Evolutionary conservation across 164 flowering plant species (phyloP).

Genomic region (Kingdonia uniflora): DNA sequence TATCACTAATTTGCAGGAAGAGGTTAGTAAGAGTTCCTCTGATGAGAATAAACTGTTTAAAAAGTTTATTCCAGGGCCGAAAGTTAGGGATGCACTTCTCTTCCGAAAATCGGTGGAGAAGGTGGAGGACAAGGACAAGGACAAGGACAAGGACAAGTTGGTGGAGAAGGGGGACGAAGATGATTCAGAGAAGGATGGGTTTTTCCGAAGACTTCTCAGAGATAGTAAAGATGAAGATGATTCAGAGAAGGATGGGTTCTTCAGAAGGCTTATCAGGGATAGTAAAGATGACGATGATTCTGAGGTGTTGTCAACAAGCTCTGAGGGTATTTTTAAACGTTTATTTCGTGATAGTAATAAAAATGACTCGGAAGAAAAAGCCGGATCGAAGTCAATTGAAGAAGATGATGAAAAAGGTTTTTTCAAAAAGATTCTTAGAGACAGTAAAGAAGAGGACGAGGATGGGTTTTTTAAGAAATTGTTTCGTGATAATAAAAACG

Average conservation of each 20-base stretch:
- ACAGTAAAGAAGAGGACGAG: slow-evolving; percentile 57
- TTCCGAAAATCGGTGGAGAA: slow-evolving; percentile 32
- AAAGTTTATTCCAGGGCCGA: slow-evolving; percentile 30
- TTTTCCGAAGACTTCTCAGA: slow-evolving; percentile 30
- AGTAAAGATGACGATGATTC: slow-evolving; percentile 47
- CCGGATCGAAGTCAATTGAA: slow-evolving; percentile 2
- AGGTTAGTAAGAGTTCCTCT: slow-evolving; percentile 35
- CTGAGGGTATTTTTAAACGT: slow-evolving; percentile 82
- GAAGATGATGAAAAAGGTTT: slow-evolving; percentile 62
- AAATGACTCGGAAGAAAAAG: slow-evolving; percentile 1
- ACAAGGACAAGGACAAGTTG: too few relatives aligned
- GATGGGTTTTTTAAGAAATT: slow-evolving; percentile 84
- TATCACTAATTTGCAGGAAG: slow-evolving; percentile 38
- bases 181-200: slow-evolving; percentile 41
- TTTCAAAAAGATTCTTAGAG: slow-evolving; percentile 79
- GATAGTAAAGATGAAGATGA: slow-evolving; percentile 35
- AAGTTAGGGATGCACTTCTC: slow-evolving; percentile 25
- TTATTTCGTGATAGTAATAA: slow-evolving; percentile 51
- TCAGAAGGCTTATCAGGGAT: slow-evolving; percentile 25
- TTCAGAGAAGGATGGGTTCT: slow-evolving; percentile 41
- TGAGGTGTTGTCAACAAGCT: slow-evolving; percentile 44
- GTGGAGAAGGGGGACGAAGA: slow-evolving; percentile 18
- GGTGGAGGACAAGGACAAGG: neutral
- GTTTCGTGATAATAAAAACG: slow-evolving; percentile 76
- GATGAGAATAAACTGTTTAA: slow-evolving; percentile 60